phyloP scores from a whole-genome alignment of 2,329 filamentous ascomycete genomes.

The Lasiodiplodia citricola region DNA sequence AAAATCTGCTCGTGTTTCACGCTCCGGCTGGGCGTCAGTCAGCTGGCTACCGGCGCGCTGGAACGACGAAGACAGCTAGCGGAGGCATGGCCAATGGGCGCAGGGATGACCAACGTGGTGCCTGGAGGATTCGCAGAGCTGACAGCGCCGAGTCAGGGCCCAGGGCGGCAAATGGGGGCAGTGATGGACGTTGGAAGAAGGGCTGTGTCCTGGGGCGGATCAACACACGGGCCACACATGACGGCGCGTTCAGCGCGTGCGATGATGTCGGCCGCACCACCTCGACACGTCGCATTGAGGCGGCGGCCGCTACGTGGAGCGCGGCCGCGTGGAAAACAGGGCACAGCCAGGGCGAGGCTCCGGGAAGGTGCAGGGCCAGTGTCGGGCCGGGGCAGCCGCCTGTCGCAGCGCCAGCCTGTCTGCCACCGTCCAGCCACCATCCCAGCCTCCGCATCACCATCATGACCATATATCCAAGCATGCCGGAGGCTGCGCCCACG shows the following conservation, averaged over 20 bases:
- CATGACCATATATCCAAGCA: slow-evolving; percentile 15
- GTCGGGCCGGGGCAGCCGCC: slow-evolving; percentile 12
- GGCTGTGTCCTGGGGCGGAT: not conserved
- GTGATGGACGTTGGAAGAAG: slow-evolving; percentile 4
- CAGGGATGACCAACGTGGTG: not conserved
- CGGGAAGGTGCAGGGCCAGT: slow-evolving; percentile 6
- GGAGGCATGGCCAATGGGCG: not conserved
- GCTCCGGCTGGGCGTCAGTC: not conserved
- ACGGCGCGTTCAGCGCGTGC: slow-evolving; percentile 1
- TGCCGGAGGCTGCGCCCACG: slow-evolving; percentile 2
- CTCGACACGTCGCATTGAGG: slow-evolving; percentile 12
- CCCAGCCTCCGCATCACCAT: slow-evolving; percentile 21
- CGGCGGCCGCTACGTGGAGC: slow-evolving; percentile 15
- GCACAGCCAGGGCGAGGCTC: slow-evolving; percentile 11
- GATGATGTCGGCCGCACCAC: slow-evolving; percentile 8
- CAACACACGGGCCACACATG: not conserved
- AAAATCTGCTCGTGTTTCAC: slow-evolving; percentile 8
- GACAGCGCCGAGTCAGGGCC: not conserved
- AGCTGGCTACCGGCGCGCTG: not conserved
- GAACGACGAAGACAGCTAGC: not conserved
- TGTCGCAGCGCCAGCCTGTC: slow-evolving; percentile 11
- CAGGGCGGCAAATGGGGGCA: not conserved
- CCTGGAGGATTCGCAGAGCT: not conserved
- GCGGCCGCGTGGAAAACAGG: slow-evolving; percentile 22
- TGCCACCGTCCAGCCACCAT: slow-evolving; percentile 20